Evolutionary conservation across 2,329 filamentous ascomycete species (phyloP).

Genomic region (Xylogone sp.): DNA sequence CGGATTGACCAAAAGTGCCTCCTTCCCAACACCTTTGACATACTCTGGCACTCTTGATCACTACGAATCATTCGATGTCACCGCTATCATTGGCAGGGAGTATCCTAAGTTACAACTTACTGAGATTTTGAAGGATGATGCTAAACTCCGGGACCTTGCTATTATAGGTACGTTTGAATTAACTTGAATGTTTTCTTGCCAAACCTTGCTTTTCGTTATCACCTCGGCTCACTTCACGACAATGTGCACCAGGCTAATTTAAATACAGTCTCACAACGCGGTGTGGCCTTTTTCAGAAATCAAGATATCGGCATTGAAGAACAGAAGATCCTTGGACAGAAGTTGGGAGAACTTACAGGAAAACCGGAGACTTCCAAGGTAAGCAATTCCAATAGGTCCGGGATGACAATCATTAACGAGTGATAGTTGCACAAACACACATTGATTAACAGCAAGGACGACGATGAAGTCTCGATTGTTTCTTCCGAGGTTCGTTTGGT

Average conservation of each 20-base stretch:
- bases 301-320: constrained; percentile 45
- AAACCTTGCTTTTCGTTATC: too few species aligned
- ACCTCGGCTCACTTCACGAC: too few species aligned
- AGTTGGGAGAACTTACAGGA: constrained; percentile 41
- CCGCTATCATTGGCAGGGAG: constrained; percentile 36
- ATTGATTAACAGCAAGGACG: constrained; percentile 40
- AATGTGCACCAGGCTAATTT: too few species aligned
- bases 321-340: constrained; percentile 48
- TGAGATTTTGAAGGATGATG: constrained; percentile 28
- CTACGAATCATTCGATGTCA: constrained; percentile 31
- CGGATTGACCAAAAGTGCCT: too few species aligned
- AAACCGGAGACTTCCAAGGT: constrained; percentile 39
- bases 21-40: constrained; percentile 14
- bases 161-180: constrained; percentile 20
- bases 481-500: too few species aligned
- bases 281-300: constrained; percentile 50
- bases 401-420: constrained; percentile 7
- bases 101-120: constrained; percentile 35
- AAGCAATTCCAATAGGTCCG: background rate
- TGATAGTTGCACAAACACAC: constrained; percentile 41
- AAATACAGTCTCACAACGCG: constrained; percentile 44
- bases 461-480: constrained; percentile 47
- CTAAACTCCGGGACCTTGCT: constrained; percentile 28
- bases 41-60: constrained; percentile 19
- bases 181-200: too few species aligned